phyloP scores from a whole-genome alignment of 164 flowering plant species.

The Tetracentron sinense region DNA sequence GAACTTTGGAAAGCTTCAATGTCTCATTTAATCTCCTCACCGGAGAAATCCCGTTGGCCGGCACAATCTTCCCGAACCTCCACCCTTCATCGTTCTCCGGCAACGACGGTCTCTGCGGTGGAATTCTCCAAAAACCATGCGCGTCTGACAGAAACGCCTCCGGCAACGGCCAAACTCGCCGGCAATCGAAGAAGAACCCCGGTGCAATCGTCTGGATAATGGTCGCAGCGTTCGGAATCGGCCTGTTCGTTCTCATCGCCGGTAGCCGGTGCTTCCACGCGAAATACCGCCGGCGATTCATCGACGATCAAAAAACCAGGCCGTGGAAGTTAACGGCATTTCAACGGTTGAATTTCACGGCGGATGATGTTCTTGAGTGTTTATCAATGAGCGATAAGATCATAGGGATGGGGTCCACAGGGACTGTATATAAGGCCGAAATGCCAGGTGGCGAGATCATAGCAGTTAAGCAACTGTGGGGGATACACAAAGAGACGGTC shows the following conservation, averaged over 20 bases:
- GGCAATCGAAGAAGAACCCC: conserved; percentile 47
- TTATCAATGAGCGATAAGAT: conserved; percentile 57
- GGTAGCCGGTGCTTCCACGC: conserved; percentile 59
- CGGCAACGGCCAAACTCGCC: conserved; percentile 14
- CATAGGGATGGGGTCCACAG: conserved; percentile 86
- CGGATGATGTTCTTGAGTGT: conserved; percentile 75
- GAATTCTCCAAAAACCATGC: conserved; percentile 46
- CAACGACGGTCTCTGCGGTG: conserved; percentile 76
- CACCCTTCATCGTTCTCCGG: conserved; percentile 78
- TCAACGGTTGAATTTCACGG: conserved; percentile 85
- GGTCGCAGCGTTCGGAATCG: conserved; percentile 72
- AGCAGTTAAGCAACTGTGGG: conserved; percentile 94
- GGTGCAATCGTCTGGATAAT: conserved; percentile 78
- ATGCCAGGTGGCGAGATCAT: conserved; percentile 94
- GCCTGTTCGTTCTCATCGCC: conserved; percentile 58
- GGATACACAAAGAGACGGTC: conserved; percentile 59
- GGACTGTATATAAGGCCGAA: conserved; percentile 86
- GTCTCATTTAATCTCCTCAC: conserved; percentile 71
- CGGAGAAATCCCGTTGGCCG: conserved; percentile 65
- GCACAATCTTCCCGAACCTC: conserved; percentile 51
- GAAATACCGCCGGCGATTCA: conserved; percentile 27
- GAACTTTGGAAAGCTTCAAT: conserved; percentile 71
- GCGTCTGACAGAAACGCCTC: conserved; percentile 15
- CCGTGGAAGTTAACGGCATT: conserved; percentile 88
- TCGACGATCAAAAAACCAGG: conserved; percentile 32